Conservation (phyloP, 768 basidiomycete genomes). For the Psilocybe azurescens region DNA sequence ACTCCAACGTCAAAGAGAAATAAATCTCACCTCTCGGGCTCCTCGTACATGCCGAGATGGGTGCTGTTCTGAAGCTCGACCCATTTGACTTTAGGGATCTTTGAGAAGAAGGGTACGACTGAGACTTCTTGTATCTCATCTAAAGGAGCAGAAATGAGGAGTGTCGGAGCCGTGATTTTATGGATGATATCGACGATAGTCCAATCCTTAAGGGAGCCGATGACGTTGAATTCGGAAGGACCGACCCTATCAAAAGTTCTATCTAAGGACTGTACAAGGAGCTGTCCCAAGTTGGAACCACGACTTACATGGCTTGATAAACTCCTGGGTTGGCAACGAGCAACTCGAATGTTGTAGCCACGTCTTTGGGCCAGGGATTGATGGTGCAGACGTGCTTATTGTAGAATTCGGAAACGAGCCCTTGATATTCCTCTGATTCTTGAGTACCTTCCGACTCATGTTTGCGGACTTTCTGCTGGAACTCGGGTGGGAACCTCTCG, state of each 20-base stretch:
- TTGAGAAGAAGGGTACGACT: slow-evolving; percentile 20
- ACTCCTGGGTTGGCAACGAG: slow-evolving; percentile 37
- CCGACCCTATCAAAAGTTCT: slow-evolving; percentile 33
- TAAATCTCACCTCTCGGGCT: slow-evolving; percentile 17
- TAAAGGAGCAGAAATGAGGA: slow-evolving; percentile 27
- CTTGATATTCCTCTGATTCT: slow-evolving; percentile 35
- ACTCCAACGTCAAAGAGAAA: not conserved
- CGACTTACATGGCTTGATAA: slow-evolving; percentile 37
- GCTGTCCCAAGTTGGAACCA: slow-evolving; percentile 15
- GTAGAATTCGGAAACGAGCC: slow-evolving; percentile 32
- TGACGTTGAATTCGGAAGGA: slow-evolving; percentile 38
- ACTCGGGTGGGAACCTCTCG: slow-evolving; percentile 29
- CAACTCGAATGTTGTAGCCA: slow-evolving; percentile 28
- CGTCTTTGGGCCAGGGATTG: slow-evolving; percentile 38
- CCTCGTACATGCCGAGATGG: slow-evolving; percentile 22
- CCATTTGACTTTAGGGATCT: slow-evolving; percentile 25
- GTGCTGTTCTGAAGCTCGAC: slow-evolving; percentile 25
- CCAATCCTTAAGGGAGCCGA: slow-evolving; percentile 27
- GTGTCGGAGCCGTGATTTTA: slow-evolving; percentile 25
- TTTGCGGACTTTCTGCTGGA: slow-evolving; percentile 31
- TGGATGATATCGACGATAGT: slow-evolving; percentile 26
- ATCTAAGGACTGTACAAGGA: not conserved
- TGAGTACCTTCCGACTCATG: slow-evolving; percentile 32
- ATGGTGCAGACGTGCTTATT: slow-evolving; percentile 39
- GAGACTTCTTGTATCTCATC: slow-evolving; percentile 29